Conservation (phyloP, 208 protist species). For the Trichomonas gallinae region DNA sequence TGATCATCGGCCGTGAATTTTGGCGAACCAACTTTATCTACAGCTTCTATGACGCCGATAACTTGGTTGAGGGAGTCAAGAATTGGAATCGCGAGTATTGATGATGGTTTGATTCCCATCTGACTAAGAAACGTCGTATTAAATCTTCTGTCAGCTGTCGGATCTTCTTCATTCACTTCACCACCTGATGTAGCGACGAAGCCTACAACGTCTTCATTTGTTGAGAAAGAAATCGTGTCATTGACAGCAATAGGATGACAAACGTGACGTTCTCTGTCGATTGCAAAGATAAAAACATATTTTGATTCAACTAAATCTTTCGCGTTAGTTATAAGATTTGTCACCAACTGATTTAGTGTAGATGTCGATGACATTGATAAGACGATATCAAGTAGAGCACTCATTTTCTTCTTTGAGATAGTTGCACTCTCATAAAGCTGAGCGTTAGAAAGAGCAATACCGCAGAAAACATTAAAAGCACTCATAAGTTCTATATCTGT, state of each 20-base stretch:
- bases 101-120: not conserved
- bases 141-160: not conserved
- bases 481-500: not conserved
- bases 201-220: not conserved
- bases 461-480: constrained; percentile 14
- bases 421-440: not conserved
- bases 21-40: not conserved
- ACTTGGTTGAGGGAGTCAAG: not conserved
- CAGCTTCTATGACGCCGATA: not conserved
- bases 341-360: not conserved
- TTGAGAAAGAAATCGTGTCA: not conserved
- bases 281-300: not conserved
- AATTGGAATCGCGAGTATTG: not conserved
- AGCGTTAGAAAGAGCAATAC: not conserved
- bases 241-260: not conserved
- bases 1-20: not conserved
- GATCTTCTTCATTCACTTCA: not conserved
- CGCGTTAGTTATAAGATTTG: not conserved
- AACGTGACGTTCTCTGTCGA: not conserved
- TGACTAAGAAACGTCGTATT: not conserved
- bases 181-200: not conserved
- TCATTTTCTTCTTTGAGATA: not conserved
- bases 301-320: not conserved
- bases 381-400: not conserved
- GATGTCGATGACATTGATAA: not conserved